Conservation (phyloP, 1,139 yeast species). For the Candida sp. region DNA sequence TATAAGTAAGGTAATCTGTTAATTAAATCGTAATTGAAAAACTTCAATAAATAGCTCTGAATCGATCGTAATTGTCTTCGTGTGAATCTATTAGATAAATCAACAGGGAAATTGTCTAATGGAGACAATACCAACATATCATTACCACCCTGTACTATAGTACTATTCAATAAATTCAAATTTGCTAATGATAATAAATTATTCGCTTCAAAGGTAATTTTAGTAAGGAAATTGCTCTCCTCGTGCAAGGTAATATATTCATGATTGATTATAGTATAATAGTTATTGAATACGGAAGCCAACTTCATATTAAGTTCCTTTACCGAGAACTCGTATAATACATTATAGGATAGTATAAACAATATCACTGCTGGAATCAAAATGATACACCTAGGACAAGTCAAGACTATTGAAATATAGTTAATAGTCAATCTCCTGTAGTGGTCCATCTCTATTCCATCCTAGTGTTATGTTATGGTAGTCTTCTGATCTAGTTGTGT, state of each 20-base stretch:
- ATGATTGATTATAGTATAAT: not conserved
- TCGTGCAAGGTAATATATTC: not conserved
- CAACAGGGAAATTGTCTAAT: constrained; percentile 15
- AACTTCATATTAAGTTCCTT: constrained; percentile 11
- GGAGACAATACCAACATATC: constrained; percentile 17
- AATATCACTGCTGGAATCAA: constrained; percentile 48
- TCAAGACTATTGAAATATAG: constrained; percentile 1
- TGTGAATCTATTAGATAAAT: constrained; percentile 4
- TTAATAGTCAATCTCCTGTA: constrained; percentile 1
- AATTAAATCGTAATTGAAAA: constrained; percentile 24
- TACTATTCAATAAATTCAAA: not conserved
- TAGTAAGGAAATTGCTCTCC: not conserved
- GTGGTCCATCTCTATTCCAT: not conserved
- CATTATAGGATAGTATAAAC: constrained; percentile 46
- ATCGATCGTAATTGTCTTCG: constrained; percentile 4
- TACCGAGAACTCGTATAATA: constrained; percentile 20
- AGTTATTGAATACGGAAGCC: constrained; percentile 3
- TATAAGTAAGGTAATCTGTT: constrained; percentile 19
- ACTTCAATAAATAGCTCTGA: constrained; percentile 17
- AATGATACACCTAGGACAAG: constrained; percentile 39
- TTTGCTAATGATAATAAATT: not conserved
- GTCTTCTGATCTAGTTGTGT: too few species aligned
- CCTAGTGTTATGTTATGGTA: not conserved
- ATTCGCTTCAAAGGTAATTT: not conserved
- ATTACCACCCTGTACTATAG: not conserved